These are phyloP conservation scores for Dacryopinax primogenitus DNA, from an alignment of 768 basidiomycete species.

Conservation along the genomic window DNA sequence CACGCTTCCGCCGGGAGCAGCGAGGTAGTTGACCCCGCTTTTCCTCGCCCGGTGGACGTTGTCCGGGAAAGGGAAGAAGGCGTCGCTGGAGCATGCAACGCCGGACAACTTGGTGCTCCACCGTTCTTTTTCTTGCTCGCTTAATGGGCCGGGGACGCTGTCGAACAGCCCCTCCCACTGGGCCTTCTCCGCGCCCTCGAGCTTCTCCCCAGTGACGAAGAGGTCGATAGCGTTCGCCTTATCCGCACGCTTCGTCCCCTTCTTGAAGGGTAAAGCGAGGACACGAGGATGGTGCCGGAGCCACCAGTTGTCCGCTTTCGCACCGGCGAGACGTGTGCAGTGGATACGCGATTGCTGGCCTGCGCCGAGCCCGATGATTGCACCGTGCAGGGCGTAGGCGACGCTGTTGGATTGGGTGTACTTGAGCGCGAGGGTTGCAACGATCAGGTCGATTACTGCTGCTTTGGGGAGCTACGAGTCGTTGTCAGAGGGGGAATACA, in stretches of 20 bases:
- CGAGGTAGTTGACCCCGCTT: constrained; percentile 86
- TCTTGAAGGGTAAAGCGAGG: constrained; percentile 86
- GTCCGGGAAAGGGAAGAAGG: constrained; percentile 99
- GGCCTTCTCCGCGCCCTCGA: constrained; percentile 75
- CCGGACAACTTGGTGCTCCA: constrained; percentile 66
- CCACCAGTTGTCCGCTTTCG: constrained; percentile 99
- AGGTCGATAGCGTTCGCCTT: constrained; percentile 98
- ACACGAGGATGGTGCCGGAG: constrained; percentile 92
- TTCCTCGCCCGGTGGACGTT: constrained; percentile 87
- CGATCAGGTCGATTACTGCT: constrained; percentile 82
- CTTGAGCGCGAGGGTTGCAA: constrained; percentile 91
- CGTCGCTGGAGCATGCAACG: constrained; percentile 90
- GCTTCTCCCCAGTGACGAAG: constrained; percentile 78
- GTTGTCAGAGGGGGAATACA: not conserved
- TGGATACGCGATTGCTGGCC: constrained; percentile 99
- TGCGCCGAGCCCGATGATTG: constrained; percentile 89
- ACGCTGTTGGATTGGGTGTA: constrained; percentile 99
- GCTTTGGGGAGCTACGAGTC: constrained; percentile 49
- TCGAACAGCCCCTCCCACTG: constrained; percentile 91
- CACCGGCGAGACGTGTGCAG: constrained; percentile 93
- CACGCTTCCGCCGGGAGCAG: constrained; percentile 84
- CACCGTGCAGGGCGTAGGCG: constrained; percentile 82
- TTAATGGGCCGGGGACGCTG: constrained; percentile 49
- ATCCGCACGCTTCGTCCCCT: constrained; percentile 93
- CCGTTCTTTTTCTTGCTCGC: constrained; percentile 52